Evolutionary conservation across 257 asterid species (phyloP), one percentile per base, ranked within the genome.

Genomic region (Solanum sitiens): DNA sequence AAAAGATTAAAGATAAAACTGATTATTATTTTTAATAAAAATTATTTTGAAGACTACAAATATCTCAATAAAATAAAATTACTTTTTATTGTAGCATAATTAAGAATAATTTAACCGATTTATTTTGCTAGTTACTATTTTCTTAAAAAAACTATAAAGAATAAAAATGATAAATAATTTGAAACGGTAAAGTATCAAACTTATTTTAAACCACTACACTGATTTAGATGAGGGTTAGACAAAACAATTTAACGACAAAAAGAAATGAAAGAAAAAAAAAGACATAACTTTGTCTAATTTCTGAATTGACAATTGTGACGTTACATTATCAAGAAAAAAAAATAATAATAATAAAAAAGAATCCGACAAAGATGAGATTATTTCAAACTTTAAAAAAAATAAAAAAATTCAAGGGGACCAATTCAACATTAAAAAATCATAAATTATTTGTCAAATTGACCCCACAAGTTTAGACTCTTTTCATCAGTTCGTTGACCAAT

Each of bases 401-500:
- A 20, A 53, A 53, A 16, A 16, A 53, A 16, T 37, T 37, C 0
- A 53, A 53, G 11, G 44, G 35, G 67, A 88, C 74, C 74, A 77
- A 63, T 85, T 76, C 39, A 82, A 67, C 68, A 88, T 30, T 13
- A n/a, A 33, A 45, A 68, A 70, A 8, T 25, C 2, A 77, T 77
- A 77, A 44, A 14, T 25, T 42, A 45, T 83, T 23, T 23, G 83
- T 47, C 63, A 47, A 32, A 70, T 50, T 20, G 90, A 47, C 32
- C 86, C 88, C 79, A 50, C 88, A 63, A 44, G 11, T 25, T 44
- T 13, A 44, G 84, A 77, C n/a, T 77, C 30, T 63, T 76, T 59
- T 56, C 87, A 67, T 86, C 80, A 39, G 71, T 70, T 80, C 87
- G 90, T 89, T 89, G 89, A 89, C 90, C 89, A 89, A 56, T 27